Evolutionary conservation across 2,329 filamentous ascomycete genomes (phyloP), one percentile per base, ranked within the genome.

Genomic region (Colletotrichum karsti): DNA sequence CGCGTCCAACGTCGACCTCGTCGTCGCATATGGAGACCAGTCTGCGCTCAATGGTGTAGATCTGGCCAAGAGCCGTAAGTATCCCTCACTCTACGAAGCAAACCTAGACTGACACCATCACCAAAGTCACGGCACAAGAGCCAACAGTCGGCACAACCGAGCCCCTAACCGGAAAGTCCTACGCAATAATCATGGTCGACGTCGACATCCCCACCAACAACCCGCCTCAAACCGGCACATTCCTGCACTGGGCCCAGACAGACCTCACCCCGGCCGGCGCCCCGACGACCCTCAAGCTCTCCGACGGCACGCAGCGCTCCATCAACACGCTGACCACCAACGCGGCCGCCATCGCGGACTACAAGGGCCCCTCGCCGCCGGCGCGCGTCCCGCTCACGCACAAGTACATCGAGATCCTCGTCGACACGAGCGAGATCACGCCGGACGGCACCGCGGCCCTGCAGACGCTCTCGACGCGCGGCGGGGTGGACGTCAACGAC

Each of bases 221-320:
- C 26, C 63, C 71, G 56, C 71, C 72, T 10, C 63, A 81, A 8
- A 75, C 85, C 1, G 78, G 82, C 4, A 84, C 84, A 4, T 77
- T 84, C 42, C 69, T 85, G 56, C 84, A 86, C 73, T 84, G 82
- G 77, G 73, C 84, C 44, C 82, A 85, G 66, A 77, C 80, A 0
- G 79, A 79, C 39, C 70, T 83, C 1, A 39, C 30, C 1, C 63
- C 56, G 13, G 46, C 8, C n/a, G 57, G 46, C 2, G n/a, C 12
- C 8, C 48, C 63, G 8, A 66, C 37, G 3, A 60, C 44, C 10
- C 20, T 64, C 7, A 46, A 63, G 24, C 7, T 63, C 24, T 44
- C 51, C 28, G 62, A 53, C 6, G 63, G 63, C 63, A 30, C 33
- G 10, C 10, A 55, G 3, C 54, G 37, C 6, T 37, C 46, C 13